Evolutionary conservation across 1,139 yeast species (phyloP).

Genomic region (Saccharomyces hybrid): DNA sequence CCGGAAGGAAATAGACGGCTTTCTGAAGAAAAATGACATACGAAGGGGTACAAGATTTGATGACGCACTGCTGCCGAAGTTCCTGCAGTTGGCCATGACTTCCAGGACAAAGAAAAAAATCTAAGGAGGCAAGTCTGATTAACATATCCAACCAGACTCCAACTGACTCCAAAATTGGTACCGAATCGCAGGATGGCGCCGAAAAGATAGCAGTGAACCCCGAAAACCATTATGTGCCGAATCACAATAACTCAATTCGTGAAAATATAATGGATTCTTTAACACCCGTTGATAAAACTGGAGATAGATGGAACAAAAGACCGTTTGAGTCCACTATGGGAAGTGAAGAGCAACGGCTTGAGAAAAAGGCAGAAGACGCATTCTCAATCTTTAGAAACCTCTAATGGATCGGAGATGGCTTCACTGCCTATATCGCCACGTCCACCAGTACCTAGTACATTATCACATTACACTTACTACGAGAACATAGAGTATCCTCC

Average conservation of each 20-base stretch:
- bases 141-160: background rate
- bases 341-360: background rate
- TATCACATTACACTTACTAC: background rate
- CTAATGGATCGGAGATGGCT: background rate
- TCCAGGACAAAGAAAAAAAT: background rate
- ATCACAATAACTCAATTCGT: background rate
- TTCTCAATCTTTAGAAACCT: background rate
- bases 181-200: background rate
- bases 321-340: background rate
- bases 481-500: conserved; percentile 4
- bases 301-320: background rate
- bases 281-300: background rate
- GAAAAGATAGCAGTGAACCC: background rate
- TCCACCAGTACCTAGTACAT: background rate
- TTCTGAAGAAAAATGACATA: conserved; percentile 21
- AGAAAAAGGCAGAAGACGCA: background rate
- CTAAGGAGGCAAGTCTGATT: background rate
- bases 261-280: background rate
- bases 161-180: background rate
- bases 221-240: background rate
- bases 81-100: background rate
- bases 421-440: background rate
- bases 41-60: conserved; percentile 19
- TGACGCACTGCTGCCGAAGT: conserved; percentile 15
- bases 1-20: conserved; percentile 17